Evolutionary conservation across 257 asterid genomes (phyloP).

Genomic region (Fraxinus excelsior): DNA sequence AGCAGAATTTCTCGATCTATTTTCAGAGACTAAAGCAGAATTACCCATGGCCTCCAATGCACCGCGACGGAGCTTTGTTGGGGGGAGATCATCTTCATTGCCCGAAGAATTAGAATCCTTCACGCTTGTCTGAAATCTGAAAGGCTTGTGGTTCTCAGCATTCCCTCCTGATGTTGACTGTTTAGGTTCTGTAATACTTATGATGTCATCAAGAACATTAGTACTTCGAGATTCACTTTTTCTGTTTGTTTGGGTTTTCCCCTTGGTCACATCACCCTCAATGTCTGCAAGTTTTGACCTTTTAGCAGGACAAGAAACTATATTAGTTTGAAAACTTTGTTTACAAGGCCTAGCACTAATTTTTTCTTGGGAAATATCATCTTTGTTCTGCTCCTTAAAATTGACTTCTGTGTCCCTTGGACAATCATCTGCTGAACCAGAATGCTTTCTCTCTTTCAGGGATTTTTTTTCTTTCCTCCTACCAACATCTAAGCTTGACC

Average conservation of each 20-base stretch:
- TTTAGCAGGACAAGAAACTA: conserved; percentile 44
- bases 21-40: conserved; percentile 40
- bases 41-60: conserved; percentile 43
- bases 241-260: conserved; percentile 32
- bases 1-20: conserved; percentile 41
- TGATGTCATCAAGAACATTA: conserved; percentile 33
- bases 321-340: conserved; percentile 32
- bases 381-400: conserved; percentile 31
- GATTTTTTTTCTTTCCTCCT: conserved; percentile 39
- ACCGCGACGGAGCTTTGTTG: conserved; percentile 64
- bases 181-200: conserved; percentile 34
- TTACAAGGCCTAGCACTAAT: conserved; percentile 46
- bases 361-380: conserved; percentile 43
- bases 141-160: conserved; percentile 34
- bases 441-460: conserved; percentile 39
- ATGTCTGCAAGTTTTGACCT: conserved; percentile 40
- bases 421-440: conserved; percentile 36
- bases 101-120: conserved; percentile 44
- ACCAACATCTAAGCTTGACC: conserved; percentile 31
- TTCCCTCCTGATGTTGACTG: conserved; percentile 38
- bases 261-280: conserved; percentile 41
- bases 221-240: conserved; percentile 36
- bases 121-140: conserved; percentile 37
- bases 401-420: conserved; percentile 35
- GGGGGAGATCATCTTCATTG: conserved; percentile 75